phyloP scores from a whole-genome alignment of 805 yeast species.

The Yueomyces sinensis region DNA sequence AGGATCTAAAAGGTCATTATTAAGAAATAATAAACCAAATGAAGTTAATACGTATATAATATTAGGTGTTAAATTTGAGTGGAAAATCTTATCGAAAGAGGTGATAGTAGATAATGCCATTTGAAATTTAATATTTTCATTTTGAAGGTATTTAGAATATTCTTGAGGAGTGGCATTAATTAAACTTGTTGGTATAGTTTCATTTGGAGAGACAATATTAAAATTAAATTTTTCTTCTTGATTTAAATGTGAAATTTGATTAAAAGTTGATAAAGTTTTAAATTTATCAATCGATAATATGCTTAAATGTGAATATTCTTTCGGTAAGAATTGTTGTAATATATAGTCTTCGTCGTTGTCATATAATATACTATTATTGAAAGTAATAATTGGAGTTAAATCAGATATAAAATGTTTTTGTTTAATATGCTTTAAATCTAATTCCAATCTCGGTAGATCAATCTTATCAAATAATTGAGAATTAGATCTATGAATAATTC shows the following conservation, averaged over 20 bases:
- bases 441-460: no score
- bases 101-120: neutral
- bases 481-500: no score
- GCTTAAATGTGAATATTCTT: neutral
- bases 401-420: no score
- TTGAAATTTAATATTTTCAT: neutral
- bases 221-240: neutral
- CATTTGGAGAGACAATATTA: neutral
- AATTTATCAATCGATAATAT: neutral
- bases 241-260: neutral
- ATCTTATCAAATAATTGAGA: no score
- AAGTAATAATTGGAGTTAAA: no score
- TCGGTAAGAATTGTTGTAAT: neutral
- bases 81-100: neutral
- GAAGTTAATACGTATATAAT: slow-evolving; percentile 4
- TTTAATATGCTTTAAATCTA: no score
- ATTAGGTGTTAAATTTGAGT: slow-evolving; percentile 1
- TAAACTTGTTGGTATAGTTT: neutral
- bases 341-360: no score
- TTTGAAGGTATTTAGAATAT: neutral
- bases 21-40: slow-evolving; percentile 14
- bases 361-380: no score
- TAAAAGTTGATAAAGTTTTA: neutral
- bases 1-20: slow-evolving; percentile 9
- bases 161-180: neutral